Evolutionary conservation across 2,329 filamentous ascomycete genomes (phyloP), one percentile per base, ranked within the genome.

Genomic region (Sordariomycetes sp.): DNA sequence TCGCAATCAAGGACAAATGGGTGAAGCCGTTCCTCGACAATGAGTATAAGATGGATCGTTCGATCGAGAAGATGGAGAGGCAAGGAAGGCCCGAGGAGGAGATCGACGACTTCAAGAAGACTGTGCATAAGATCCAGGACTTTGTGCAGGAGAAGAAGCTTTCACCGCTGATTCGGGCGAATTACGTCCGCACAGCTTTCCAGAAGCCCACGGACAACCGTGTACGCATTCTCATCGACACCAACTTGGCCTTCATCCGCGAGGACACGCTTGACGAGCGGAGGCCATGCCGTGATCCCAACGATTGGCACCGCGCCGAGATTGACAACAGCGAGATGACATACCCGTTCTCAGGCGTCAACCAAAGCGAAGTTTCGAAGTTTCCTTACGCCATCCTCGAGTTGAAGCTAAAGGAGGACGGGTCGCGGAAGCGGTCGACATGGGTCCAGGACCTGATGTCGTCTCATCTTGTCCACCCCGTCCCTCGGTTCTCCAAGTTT

Each of bases 401-500:
- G 58, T 88, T 98, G 61, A 95, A 95, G 64, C 68, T 94, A 46
- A 79, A 76, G 49, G 78, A 82, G 39, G 72, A 74, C 40, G 66
- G 63, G 33, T 61, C 63, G 40, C 72, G 75, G 44, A 87, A 85
- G 57, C 76, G 79, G 36, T 81, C 83, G 5, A 75, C 80, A 42
- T 98, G 92, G 92, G 70, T 96, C 21, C 76, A 87, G 45, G 92
- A 98, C 46, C 64, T 98, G 45, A 95, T 94, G 76, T 72, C 75
- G 34, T 95, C 87, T 5, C 90, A 98, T 57, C 72, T 98, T 5
- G 84, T 98, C 42, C 87, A 94, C 53, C 79, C 87, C 30, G 80
- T 84, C 0, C 86, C 88, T 2, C 78, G 83, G 33, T 98, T 98
- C 63, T 95, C 87, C 48, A 98, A 98, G 57, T 98, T 96, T 47